Base-by-base conservation (phyloP, 2,329 filamentous ascomycete genomes). In the Meredithiella fracta region DNA sequence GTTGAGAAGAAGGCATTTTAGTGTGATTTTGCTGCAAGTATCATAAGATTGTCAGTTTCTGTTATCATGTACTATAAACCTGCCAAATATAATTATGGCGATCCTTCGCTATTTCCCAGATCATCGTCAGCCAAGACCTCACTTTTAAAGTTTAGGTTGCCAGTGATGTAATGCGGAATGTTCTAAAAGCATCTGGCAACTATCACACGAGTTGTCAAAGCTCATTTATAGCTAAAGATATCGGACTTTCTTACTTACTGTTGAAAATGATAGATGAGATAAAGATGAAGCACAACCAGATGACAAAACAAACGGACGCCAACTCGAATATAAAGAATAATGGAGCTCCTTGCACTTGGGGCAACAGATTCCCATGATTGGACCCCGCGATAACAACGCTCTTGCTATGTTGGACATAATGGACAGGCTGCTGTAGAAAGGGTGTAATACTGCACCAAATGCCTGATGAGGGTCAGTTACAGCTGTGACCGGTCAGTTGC, bases 1-100 rank as follows among this genome's bases (percentile, higher is more conserved):
- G 73, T 63, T 83, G 80, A 59, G 73, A 74, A 62, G 79, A 74
- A 62, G 79, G 82, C 80, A 83, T 83, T 14, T 3, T 25, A 8
- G 11, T 3, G 44, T 49, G 11, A 22, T n/a, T 20, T 49, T 49
- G 23, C 44, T 49, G 44, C 11, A 34, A 5, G 5, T 34, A 22
- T 1, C 8, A 22, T 49, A 11, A 25, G 15, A 25, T 23, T 23
- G 53, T 55, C n/a, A 55, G 42, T 54, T 44, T 44, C 4, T 22
- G 17, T 44, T 44, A n/a, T 44, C 17, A 22, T 9, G 17, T 20
- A 17, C 8, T 20, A n/a, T 44, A n/a, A 44, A 22, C 6, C 40
- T 22, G 20, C 11, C n/a, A n/a, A n/a, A 17, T 20, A 17, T 47
- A 14, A 53, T 42, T 22, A n/a, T 25, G 29, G 22, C 15, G 15